Percentiles rank a stretch among this genome's conserved stretches.
Conservation (phyloP, 139 green algal genomes). For the Axilococcus clingmanii region DNA sequence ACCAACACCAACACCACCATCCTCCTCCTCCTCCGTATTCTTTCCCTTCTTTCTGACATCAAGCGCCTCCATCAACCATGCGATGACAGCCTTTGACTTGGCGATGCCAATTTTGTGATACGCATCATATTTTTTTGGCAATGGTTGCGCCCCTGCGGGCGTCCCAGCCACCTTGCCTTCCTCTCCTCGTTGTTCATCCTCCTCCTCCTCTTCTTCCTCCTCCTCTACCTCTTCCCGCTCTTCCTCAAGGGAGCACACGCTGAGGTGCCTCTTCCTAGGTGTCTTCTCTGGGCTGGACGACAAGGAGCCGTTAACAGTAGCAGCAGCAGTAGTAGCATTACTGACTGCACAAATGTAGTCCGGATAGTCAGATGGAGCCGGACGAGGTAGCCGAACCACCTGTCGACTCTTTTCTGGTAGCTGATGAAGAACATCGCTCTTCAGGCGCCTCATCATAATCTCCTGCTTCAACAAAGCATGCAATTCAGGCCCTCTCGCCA, state of each 20-base stretch:
- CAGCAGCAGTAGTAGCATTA: no score
- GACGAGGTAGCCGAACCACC: slow-evolving; percentile 50
- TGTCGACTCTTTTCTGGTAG: slow-evolving; percentile 81
- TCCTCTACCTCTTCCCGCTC: slow-evolving; percentile 9
- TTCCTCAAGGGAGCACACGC: slow-evolving; percentile 8
- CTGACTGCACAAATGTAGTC: no score
- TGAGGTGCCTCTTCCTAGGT: background rate
- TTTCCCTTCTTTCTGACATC: slow-evolving; percentile 9
- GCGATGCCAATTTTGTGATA: slow-evolving; percentile 55
- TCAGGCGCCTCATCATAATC: slow-evolving; percentile 86
- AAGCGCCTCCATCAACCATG: slow-evolving; percentile 61
- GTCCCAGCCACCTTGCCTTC: background rate
- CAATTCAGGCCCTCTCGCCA: slow-evolving; percentile 65
- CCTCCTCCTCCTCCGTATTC: background rate
- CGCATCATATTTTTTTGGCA: slow-evolving; percentile 23
- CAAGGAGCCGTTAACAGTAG: background rate
- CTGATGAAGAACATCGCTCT: slow-evolving; percentile 77
- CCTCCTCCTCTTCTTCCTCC: background rate
- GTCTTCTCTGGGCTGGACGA: background rate
- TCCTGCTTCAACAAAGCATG: slow-evolving; percentile 73
- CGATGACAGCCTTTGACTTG: slow-evolving; percentile 61
- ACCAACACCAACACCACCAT: background rate
- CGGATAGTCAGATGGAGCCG: slow-evolving; percentile 24
- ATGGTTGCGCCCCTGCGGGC: no score
- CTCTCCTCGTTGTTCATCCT: no score